Conservation (phyloP, 164 flowering plant genomes). For the Berberis thunbergii region DNA sequence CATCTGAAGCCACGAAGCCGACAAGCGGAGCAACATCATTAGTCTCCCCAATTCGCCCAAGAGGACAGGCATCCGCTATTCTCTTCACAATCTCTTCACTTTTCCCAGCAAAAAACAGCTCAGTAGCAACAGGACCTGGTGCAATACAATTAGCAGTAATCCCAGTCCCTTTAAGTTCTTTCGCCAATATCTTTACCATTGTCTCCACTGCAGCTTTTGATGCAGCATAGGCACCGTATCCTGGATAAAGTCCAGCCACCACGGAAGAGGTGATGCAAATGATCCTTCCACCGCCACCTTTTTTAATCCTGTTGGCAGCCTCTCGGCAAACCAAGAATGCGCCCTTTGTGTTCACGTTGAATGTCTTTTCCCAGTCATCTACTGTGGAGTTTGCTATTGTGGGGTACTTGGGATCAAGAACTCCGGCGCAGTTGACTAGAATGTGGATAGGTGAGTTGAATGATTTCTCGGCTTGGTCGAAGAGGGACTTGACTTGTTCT, state of each 20-base stretch:
- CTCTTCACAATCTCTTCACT: constrained; percentile 21
- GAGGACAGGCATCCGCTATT: constrained; percentile 18
- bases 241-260: constrained; percentile 26
- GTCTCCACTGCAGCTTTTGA: constrained; percentile 53
- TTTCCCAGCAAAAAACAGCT: constrained; percentile 36
- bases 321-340: constrained; percentile 31
- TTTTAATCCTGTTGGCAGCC: constrained; percentile 29
- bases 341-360: constrained; percentile 32
- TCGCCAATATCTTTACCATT: constrained; percentile 37
- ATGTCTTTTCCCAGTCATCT: constrained; percentile 27
- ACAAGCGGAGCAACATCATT: constrained; percentile 32
- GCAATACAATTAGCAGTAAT: constrained; percentile 43
- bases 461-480: constrained; percentile 30
- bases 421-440: constrained; percentile 35
- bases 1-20: constrained; percentile 38
- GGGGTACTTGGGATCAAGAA: constrained; percentile 32
- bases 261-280: constrained; percentile 24
- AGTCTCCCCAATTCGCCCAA: constrained; percentile 36
- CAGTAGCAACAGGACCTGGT: constrained; percentile 46
- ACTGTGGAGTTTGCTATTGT: constrained; percentile 25
- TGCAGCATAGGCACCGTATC: constrained; percentile 37
- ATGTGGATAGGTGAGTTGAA: constrained; percentile 25
- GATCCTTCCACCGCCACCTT: constrained; percentile 42
- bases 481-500: constrained; percentile 34
- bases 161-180: constrained; percentile 40